Evolutionary conservation across 2,329 filamentous ascomycete genomes (phyloP).

Genomic region (Trichoderma sp.): DNA sequence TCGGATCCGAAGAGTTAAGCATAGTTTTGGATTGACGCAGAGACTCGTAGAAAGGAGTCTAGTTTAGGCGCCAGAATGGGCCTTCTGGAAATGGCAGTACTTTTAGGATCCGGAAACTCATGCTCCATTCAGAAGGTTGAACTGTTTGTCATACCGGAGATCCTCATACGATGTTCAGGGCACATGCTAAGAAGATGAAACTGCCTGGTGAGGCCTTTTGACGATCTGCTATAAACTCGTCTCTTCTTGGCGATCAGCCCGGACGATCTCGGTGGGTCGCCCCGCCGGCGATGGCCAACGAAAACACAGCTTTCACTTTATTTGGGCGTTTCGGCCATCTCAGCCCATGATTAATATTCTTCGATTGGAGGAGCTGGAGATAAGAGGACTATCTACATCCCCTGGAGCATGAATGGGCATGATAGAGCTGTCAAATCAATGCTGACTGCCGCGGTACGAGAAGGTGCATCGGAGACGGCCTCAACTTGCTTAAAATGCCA

Average conservation of each 20-base stretch:
- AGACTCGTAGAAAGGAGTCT: not conserved
- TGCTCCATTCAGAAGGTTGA: slow-evolving; percentile 1
- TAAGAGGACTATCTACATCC: not conserved
- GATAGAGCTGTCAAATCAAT: not conserved
- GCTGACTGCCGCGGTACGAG: slow-evolving; percentile 12
- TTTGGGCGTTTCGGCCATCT: slow-evolving; percentile 8
- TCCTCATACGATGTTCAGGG: slow-evolving; percentile 19
- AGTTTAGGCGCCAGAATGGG: not conserved
- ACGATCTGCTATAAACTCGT: slow-evolving; percentile 14
- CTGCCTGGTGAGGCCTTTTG: slow-evolving; percentile 22
- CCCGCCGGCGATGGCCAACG: not conserved
- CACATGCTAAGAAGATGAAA: slow-evolving; percentile 11
- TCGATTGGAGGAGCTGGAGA: slow-evolving; percentile 1
- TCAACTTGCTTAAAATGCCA: not conserved
- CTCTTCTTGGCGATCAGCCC: slow-evolving; percentile 4
- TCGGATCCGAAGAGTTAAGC: not conserved
- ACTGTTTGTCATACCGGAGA: not conserved
- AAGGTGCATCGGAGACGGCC: not conserved
- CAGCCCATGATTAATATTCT: not conserved
- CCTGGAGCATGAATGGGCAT: not conserved
- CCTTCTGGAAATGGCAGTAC: not conserved
- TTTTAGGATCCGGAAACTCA: not conserved
- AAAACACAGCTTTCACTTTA: not conserved
- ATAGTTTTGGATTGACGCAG: not conserved
- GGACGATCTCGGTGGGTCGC: slow-evolving; percentile 15